phyloP scores from a whole-genome alignment of 176 grass and related monocot species.

The Stipa capillata region DNA sequence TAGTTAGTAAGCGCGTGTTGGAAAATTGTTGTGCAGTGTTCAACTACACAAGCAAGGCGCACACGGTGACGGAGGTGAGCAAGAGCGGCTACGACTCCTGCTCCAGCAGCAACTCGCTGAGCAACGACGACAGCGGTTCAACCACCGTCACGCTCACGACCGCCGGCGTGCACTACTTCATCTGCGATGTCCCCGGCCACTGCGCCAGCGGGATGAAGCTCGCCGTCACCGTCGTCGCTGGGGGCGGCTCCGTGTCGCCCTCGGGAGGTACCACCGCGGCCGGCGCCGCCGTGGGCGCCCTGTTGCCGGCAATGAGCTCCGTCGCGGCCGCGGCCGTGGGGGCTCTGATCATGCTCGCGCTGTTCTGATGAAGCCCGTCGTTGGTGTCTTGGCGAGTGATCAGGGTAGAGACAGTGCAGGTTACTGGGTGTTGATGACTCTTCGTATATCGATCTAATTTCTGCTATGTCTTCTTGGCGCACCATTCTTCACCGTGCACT shows the following conservation, averaged over 20 bases:
- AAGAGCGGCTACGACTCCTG: conserved; percentile 43
- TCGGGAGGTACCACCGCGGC: neutral
- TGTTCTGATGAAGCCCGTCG: neutral
- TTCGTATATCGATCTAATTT: neutral
- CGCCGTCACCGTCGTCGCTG: conserved; percentile 11
- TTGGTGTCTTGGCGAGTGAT: neutral
- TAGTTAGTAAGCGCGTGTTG: too few species aligned
- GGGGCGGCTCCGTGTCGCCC: neutral
- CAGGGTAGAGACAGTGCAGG: conserved; percentile 25
- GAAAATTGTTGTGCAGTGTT: conserved; percentile 38
- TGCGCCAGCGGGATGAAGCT: conserved; percentile 59
- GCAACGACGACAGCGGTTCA: conserved; percentile 19
- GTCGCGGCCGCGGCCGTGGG: neutral
- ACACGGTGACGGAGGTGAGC: conserved; percentile 72
- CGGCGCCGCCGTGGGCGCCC: neutral
- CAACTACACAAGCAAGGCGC: conserved; percentile 28
- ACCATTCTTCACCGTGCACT: neutral
- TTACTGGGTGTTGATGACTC: neutral
- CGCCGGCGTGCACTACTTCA: conserved; percentile 44
- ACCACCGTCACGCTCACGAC: conserved; percentile 28
- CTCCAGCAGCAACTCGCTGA: conserved; percentile 38
- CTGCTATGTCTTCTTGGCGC: neutral
- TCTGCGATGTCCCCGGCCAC: conserved; percentile 49
- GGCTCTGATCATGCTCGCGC: conserved; percentile 13
- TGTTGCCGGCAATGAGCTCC: neutral